Base-by-base conservation (phyloP, 176 grass and related monocot species). In the Echinochloa phyllopogon region DNA sequence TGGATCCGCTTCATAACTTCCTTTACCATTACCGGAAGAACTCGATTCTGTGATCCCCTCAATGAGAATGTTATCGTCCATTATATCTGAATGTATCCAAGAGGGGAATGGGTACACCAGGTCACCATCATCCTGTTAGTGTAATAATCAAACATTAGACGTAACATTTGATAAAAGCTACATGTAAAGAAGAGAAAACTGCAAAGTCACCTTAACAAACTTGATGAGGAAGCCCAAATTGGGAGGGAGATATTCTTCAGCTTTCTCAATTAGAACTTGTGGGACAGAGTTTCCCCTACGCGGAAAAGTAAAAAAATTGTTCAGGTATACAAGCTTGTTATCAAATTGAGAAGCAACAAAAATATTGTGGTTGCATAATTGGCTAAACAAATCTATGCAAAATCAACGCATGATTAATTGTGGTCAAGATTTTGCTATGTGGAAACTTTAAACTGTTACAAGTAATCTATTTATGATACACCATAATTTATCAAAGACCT, bases 1-100 rank as follows among this genome's bases (percentile, higher is more conserved):
- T 12, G 55, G 65, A 47, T 85, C 77, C 80, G 60, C 42, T 48
- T 75, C 74, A 50, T 38, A 56, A 90, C 10, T 69, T 76, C 51
- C 60, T 87, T 86, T 51, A 41, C 40, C 70, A 51, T 89, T 88
- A 88, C 29, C 43, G 48, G 72, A 66, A 64, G 76, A 74, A 85
- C 53, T 50, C 65, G 61, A 13, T 74, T 86, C 39, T 57, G 67
- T 63, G 87, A 64, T 63, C 58, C 56, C 44, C 79, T 88, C 85
- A 66, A 95, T 92, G 73, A 90, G 87, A 89, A 98, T 95, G 89
- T 95, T 95, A 80, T 98, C 96, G 7, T 98, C 96, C 96, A 98
- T 98, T 61, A 95, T 92, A 85, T 98, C 96, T 81, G 96, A 98
- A 89, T 98, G 96, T 90, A 98, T 88, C 91, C 91, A 98, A 75